phyloP scores from a whole-genome alignment of 1,284 basidiomycete species.

The Albatrellus sp. region DNA sequence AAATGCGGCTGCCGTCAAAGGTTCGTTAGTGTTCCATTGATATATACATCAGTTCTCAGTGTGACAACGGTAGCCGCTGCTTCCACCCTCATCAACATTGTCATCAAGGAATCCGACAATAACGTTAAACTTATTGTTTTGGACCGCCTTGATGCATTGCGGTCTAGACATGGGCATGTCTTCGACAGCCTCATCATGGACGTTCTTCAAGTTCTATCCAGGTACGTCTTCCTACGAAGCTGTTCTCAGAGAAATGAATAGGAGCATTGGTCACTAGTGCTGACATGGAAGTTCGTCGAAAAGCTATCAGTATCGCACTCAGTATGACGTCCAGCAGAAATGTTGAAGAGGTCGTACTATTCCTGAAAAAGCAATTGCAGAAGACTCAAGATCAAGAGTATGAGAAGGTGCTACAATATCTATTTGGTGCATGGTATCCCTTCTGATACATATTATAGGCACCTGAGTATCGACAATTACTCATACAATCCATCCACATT shows the following conservation, averaged over 20 bases:
- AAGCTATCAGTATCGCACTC: slow-evolving; percentile 83
- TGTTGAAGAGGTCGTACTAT: slow-evolving; percentile 94
- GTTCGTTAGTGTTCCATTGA: slow-evolving; percentile 24
- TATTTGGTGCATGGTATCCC: not conserved
- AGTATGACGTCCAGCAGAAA: slow-evolving; percentile 93
- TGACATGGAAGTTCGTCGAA: slow-evolving; percentile 94
- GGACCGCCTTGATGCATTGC: slow-evolving; percentile 79
- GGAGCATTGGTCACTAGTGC: slow-evolving; percentile 36
- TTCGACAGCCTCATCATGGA: slow-evolving; percentile 94
- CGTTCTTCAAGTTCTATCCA: slow-evolving; percentile 81
- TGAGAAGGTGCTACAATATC: slow-evolving; percentile 51
- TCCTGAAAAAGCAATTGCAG: slow-evolving; percentile 97
- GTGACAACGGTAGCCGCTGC: slow-evolving; percentile 64
- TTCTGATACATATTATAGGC: slow-evolving; percentile 37
- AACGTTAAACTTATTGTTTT: slow-evolving; percentile 99
- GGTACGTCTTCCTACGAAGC: slow-evolving; percentile 25
- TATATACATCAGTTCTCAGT: not conserved
- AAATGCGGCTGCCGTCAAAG: slow-evolving; percentile 93
- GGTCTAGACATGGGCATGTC: slow-evolving; percentile 83
- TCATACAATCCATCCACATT: slow-evolving; percentile 96
- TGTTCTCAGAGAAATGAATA: slow-evolving; percentile 1
- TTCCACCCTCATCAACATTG: slow-evolving; percentile 79
- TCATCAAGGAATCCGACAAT: slow-evolving; percentile 95
- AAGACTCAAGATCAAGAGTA: slow-evolving; percentile 80
- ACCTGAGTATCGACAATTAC: slow-evolving; percentile 88